Evolutionary conservation across 805 yeast species (phyloP).

Genomic region (Yamadazyma laniorum): DNA sequence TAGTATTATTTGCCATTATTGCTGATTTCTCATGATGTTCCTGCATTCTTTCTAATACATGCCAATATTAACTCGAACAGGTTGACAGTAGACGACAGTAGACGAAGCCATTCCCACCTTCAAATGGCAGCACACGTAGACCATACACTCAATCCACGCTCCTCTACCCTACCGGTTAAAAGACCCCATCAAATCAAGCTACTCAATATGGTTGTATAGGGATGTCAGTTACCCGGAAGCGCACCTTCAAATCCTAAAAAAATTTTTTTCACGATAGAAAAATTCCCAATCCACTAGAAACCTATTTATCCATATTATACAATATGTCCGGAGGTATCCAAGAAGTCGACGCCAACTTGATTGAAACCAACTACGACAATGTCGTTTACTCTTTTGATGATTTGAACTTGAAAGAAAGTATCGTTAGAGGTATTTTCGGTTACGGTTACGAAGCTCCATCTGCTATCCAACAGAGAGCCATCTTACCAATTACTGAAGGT

Average conservation of each 20-base stretch:
- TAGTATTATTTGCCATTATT: too few species aligned
- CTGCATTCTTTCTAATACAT: too few species aligned
- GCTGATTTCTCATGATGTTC: too few species aligned
- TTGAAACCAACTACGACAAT: slow-evolving; percentile 95
- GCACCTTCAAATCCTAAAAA: slow-evolving; percentile 7
- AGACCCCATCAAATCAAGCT: too few species aligned
- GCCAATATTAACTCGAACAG: too few species aligned
- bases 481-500: slow-evolving; percentile 73
- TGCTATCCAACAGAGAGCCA: slow-evolving; percentile 80
- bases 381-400: slow-evolving; percentile 71
- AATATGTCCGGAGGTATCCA: slow-evolving; percentile 66
- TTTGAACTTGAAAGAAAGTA: slow-evolving; percentile 67
- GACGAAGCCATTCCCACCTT: too few species aligned
- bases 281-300: slow-evolving; percentile 3
- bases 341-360: slow-evolving; percentile 78
- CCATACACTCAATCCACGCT: too few species aligned
- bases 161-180: too few species aligned
- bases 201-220: too few species aligned
- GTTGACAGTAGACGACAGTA: too few species aligned
- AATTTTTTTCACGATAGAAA: slow-evolving; percentile 7
- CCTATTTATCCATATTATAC: slow-evolving; percentile 3
- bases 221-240: slow-evolving; percentile 10
- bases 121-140: too few species aligned
- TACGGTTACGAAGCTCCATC: slow-evolving; percentile 82
- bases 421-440: slow-evolving; percentile 75